Evolutionary conservation across 768 basidiomycete species (phyloP).

Genomic region (Coprinopsis cinerea): DNA sequence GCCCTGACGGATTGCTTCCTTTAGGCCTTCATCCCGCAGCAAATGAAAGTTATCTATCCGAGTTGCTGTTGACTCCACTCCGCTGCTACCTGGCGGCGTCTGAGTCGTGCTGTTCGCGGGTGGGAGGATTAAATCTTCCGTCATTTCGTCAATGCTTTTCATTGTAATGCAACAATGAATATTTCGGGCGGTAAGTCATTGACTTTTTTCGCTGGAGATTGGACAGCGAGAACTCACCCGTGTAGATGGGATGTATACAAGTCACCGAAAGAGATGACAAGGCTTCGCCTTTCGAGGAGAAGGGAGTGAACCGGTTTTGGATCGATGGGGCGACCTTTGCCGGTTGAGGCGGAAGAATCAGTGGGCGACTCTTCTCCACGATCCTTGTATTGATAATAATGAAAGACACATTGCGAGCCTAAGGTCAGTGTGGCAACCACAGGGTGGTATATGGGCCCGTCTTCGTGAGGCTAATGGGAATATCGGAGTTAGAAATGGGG

Average conservation of each 20-base stretch:
- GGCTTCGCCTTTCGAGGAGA: conserved; percentile 80
- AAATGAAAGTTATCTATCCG: conserved; percentile 55
- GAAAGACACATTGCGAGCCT: conserved; percentile 75
- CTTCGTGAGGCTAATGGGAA: conserved; percentile 73
- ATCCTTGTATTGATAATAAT: conserved; percentile 66
- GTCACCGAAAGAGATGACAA: conserved; percentile 64
- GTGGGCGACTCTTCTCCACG: conserved; percentile 14
- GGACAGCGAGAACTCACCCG: conserved; percentile 42
- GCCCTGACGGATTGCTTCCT: conserved; percentile 38
- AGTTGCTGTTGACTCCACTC: conserved; percentile 3
- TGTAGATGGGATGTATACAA: conserved; percentile 75
- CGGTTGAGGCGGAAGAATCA: conserved; percentile 19
- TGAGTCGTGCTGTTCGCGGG: conserved; percentile 14
- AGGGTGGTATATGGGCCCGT: conserved; percentile 84
- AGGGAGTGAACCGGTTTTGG: conserved; percentile 62
- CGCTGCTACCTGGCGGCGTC: conserved; percentile 18
- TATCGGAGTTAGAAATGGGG: conserved; percentile 11
- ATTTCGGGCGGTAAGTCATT: no score
- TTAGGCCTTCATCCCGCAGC: conserved; percentile 36
- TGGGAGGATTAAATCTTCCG: conserved; percentile 41
- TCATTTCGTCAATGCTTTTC: conserved; percentile 51
- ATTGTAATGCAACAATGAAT: conserved; percentile 5
- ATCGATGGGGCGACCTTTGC: conserved; percentile 51
- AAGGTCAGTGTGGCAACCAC: conserved; percentile 89
- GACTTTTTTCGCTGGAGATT: no score